Conservation (phyloP, 2,329 filamentous ascomycete species). For the Scytalidium sp. region DNA sequence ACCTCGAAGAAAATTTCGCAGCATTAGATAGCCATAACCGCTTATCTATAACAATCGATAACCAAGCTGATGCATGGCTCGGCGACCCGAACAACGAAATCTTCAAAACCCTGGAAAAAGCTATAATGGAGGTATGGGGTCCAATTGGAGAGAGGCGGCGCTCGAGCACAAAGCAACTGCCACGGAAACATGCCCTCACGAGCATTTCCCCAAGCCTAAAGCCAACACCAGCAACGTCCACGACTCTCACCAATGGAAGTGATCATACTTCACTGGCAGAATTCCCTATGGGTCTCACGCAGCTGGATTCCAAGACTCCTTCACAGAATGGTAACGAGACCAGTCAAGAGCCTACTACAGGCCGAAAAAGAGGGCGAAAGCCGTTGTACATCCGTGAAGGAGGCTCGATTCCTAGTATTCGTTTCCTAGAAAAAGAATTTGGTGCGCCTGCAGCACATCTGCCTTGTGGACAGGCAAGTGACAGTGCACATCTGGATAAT, state of each 20-base stretch:
- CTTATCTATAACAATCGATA: constrained; percentile 80
- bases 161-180: constrained; percentile 22
- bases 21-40: constrained; percentile 76
- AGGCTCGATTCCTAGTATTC: constrained; percentile 89
- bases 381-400: constrained; percentile 95
- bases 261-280: constrained; percentile 27
- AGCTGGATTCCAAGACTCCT: constrained; percentile 13
- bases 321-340: constrained; percentile 9
- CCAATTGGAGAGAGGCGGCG: constrained; percentile 37
- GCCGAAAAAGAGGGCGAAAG: constrained; percentile 38
- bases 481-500: constrained; percentile 91
- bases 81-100: constrained; percentile 89
- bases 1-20: constrained; percentile 68
- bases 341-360: not conserved
- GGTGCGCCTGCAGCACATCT: constrained; percentile 86
- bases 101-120: constrained; percentile 82
- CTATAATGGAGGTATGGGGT: constrained; percentile 82
- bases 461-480: constrained; percentile 91
- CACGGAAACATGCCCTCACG: constrained; percentile 11
- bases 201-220: constrained; percentile 29
- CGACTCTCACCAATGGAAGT: constrained; percentile 45
- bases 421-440: constrained; percentile 94
- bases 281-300: constrained; percentile 23
- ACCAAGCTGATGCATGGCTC: constrained; percentile 93
- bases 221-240: constrained; percentile 45